Evolutionary conservation across 2,329 filamentous ascomycete genomes (phyloP).

Genomic region (Akanthomyces uredinophilus): DNA sequence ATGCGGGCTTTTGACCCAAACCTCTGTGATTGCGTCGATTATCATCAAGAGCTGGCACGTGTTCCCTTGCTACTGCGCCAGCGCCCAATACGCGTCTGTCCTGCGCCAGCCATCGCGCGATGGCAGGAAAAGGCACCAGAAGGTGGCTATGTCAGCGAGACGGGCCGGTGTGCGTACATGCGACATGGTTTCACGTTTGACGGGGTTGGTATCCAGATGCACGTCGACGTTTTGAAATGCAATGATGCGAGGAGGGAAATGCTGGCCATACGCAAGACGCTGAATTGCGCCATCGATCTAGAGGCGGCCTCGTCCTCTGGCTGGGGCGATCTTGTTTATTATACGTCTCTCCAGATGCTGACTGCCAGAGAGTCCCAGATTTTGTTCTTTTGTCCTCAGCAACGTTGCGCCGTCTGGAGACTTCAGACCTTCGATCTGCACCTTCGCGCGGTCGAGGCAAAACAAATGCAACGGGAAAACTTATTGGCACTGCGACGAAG

Average conservation of each 20-base stretch:
- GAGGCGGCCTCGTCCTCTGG: neutral
- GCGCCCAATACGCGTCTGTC: no score
- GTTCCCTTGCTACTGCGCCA: neutral
- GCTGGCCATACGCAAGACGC: neutral
- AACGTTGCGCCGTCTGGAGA: neutral
- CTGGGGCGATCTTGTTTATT: neutral
- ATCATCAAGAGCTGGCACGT: neutral
- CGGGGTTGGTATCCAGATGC: neutral
- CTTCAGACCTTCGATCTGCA: neutral
- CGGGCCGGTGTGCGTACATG: neutral
- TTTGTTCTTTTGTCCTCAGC: neutral
- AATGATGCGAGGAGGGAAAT: neutral
- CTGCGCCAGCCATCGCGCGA: neutral
- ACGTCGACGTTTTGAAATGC: neutral
- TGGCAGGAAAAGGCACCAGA: neutral
- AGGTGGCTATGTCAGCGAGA: neutral
- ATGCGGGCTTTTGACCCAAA: conserved; percentile 1
- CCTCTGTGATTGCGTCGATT: neutral
- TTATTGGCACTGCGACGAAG: neutral
- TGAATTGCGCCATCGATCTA: neutral
- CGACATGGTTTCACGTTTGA: neutral
- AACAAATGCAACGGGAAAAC: neutral
- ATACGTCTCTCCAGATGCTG: neutral
- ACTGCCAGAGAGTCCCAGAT: neutral
- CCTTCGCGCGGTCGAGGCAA: neutral